Base-by-base conservation (phyloP, 176 grass and related monocot species). In the Avena eriantha region DNA sequence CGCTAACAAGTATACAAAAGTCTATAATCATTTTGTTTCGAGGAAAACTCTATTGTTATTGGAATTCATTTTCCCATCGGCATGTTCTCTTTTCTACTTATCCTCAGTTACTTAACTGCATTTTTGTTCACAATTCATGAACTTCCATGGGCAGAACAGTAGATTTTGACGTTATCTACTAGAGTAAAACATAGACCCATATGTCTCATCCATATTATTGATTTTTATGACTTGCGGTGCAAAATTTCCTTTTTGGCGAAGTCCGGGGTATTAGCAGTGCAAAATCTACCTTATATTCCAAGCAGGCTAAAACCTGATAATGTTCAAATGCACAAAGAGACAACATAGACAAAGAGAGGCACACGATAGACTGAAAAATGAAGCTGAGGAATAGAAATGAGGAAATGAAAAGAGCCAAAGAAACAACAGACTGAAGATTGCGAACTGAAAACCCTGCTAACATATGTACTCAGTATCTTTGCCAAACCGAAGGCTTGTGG, bases 11-110 rank as follows among this genome's bases (percentile, higher is more conserved):
- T 73, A 47, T 73, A 73, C 15, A 43, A 41, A 73, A 16, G 21
- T 24, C 6, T 73, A 22, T 29, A 8, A 3, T 15, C 33, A 33
- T 66, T 24, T 73, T 23, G 11, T 73, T 46, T 45, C 41, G 21
- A 73, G 4, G 21, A 46, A 45, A 73, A 73, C 18, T 15, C 69
- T 7, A 3, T 22, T 72, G 19, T 46, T 12, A 12, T 29, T 64
- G 26, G 60, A 36, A 68, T 68, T 8, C 29, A 2, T 53, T 69
- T 39, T 35, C 31, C 29, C 71, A 49, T 16, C 12, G 6, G 14
- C n/a, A 49, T 49, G 45, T 74, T 47, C 71, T 68, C 31, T 3
- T 73, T 49, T 73, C 70, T 49, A 74, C 46, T 16, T 75, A 75
- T 75, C 22, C 23, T 26, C 7, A 48, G 16, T 15, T 29, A 50